Percentiles rank a stretch among this genome's conserved stretches.
Conservation (phyloP, 495 filamentous ascomycete genomes). For the Penicillium canariense region DNA sequence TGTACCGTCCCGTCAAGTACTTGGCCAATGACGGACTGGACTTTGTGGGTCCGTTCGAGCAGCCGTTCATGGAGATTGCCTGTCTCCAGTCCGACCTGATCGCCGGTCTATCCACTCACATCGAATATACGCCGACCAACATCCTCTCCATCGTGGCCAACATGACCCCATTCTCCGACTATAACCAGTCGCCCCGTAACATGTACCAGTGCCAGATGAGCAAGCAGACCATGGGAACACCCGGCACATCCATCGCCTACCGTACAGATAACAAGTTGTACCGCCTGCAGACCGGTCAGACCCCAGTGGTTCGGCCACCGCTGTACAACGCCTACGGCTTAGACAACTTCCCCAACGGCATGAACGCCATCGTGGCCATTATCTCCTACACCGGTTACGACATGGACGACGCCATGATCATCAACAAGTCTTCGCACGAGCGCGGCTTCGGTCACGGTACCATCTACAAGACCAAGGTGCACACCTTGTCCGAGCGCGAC, state of each 20-base stretch:
- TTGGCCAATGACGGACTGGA: conserved; percentile 80
- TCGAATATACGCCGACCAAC: conserved; percentile 93
- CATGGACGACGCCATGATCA: conserved; percentile 99
- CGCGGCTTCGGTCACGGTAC: conserved; percentile 95
- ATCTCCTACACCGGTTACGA: conserved; percentile 99
- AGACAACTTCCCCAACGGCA: conserved; percentile 98
- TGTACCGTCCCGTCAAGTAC: conserved; percentile 91
- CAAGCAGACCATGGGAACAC: conserved; percentile 98
- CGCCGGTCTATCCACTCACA: conserved; percentile 85
- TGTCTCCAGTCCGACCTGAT: conserved; percentile 78
- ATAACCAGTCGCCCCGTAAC: conserved; percentile 97
- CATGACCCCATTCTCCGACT: conserved; percentile 98
- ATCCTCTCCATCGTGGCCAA: conserved; percentile 97
- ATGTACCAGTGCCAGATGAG: conserved; percentile 99
- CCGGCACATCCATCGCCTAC: conserved; percentile 78
- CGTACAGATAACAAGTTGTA: conserved; percentile 98
- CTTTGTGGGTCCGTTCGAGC: conserved; percentile 88
- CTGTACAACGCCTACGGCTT: conserved; percentile 94
- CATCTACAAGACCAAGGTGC: conserved; percentile 95
- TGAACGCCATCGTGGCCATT: conserved; percentile 93
- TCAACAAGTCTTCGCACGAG: conserved; percentile 97
- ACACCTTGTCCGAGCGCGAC: conserved; percentile 72
- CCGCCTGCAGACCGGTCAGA: conserved; percentile 91
- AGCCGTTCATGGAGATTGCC: conserved; percentile 98
- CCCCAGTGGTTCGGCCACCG: conserved; percentile 86